phyloP scores from a whole-genome alignment of 2,329 filamentous ascomycete genomes.

The Aspergillus vadensis region DNA sequence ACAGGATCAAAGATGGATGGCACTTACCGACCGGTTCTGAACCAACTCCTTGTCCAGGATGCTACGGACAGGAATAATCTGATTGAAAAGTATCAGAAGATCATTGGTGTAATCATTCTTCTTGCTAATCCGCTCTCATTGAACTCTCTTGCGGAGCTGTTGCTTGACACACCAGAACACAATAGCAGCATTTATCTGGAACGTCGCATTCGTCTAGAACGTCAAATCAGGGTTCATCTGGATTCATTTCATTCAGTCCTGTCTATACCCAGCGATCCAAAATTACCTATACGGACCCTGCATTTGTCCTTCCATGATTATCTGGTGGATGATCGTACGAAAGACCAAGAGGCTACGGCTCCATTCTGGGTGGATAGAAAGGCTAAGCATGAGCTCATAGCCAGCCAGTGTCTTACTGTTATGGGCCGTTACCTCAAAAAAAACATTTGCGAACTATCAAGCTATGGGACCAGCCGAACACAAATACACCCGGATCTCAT shows the following conservation, averaged over 20 bases:
- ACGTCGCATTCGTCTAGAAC: too few relatives aligned
- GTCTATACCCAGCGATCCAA: slow-evolving; percentile 13
- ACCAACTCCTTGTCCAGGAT: slow-evolving; percentile 4
- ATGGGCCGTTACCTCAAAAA: slow-evolving; percentile 15
- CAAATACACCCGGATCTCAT: neutral
- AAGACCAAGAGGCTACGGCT: neutral
- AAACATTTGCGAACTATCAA: slow-evolving; percentile 18
- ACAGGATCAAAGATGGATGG: slow-evolving; percentile 10
- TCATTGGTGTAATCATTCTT: slow-evolving; percentile 28
- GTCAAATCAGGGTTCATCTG: neutral
- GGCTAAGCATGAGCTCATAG: slow-evolving; percentile 27
- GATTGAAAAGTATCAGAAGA: slow-evolving; percentile 15
- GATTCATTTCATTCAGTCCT: slow-evolving; percentile 24
- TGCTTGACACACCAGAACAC: slow-evolving; percentile 12
- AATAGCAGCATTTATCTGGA: slow-evolving; percentile 12
- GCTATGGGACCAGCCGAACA: slow-evolving; percentile 8
- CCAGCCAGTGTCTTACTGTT: slow-evolving; percentile 26
- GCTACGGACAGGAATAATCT: neutral
- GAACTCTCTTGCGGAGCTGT: slow-evolving; percentile 17
- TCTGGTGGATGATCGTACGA: slow-evolving; percentile 30
- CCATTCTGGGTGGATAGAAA: slow-evolving; percentile 11
- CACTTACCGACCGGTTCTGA: slow-evolving; percentile 10
- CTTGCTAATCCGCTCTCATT: slow-evolving; percentile 26
- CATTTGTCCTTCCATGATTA: slow-evolving; percentile 37
- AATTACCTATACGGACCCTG: slow-evolving; percentile 20